These are phyloP conservation scores for Colletotrichum lentis DNA, from an alignment of 2,329 filamentous ascomycete genomes.

Conservation along the genomic window DNA sequence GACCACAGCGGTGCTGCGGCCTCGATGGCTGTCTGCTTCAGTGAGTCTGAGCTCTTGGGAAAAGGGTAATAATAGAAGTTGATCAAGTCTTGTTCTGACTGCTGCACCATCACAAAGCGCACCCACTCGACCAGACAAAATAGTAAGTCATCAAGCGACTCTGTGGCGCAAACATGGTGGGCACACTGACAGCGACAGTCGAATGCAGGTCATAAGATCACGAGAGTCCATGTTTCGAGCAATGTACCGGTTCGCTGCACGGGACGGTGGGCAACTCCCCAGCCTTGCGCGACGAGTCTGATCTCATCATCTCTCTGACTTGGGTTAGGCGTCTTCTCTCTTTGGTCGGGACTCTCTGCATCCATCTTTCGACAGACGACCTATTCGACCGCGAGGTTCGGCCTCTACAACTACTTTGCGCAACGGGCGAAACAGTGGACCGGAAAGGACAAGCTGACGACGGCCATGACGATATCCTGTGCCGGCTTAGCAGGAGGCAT, in stretches of 20 bases:
- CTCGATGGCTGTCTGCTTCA: conserved; percentile 57
- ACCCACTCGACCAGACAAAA: conserved; percentile 56
- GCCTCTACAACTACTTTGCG: conserved; percentile 51
- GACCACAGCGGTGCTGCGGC: conserved; percentile 52
- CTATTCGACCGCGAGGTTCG: conserved; percentile 56
- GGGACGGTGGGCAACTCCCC: conserved; percentile 47
- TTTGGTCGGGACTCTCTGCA: conserved; percentile 55
- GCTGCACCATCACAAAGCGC: conserved; percentile 43
- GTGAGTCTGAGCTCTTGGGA: conserved; percentile 42
- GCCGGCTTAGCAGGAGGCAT: conserved; percentile 53
- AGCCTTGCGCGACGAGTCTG: background rate
- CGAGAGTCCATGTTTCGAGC: conserved; percentile 52
- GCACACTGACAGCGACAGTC: conserved; percentile 42
- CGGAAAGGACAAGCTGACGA: conserved; percentile 45
- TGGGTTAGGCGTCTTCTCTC: conserved; percentile 49
- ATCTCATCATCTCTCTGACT: background rate
- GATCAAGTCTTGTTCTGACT: background rate
- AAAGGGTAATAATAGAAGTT: background rate
- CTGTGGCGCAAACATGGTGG: background rate
- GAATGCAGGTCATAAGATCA: conserved; percentile 55
- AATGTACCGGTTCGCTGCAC: conserved; percentile 49
- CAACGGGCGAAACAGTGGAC: conserved; percentile 42
- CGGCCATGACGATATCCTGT: conserved; percentile 49
- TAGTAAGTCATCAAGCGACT: conserved; percentile 46
- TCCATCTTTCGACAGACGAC: conserved; percentile 55